A percentile compares a stretch with the other conserved stretches of the same genome.
Evolutionary conservation across 352 stramenopile genomes (phyloP).

Genomic region (Globisporangium splendens): DNA sequence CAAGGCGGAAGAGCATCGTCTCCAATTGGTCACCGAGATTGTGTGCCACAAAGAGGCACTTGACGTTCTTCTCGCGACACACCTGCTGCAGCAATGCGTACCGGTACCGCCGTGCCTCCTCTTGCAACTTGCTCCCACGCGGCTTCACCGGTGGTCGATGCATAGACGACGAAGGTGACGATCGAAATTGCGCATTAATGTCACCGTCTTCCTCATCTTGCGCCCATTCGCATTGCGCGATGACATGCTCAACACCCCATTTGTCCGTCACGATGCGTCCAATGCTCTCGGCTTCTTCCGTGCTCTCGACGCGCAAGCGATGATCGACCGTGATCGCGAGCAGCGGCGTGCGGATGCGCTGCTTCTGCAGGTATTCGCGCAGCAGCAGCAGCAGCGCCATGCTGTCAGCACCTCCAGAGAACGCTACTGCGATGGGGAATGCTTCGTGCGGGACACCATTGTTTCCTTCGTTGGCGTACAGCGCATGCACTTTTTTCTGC

Average conservation of each 20-base stretch:
- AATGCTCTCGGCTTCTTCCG: conserved; percentile 52
- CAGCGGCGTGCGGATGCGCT: conserved; percentile 51
- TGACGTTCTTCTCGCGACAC: conserved; percentile 47
- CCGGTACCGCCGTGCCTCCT: conserved; percentile 59
- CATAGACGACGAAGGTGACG: background rate
- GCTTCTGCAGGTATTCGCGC: conserved; percentile 47
- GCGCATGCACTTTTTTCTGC: conserved; percentile 30
- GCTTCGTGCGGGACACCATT: background rate
- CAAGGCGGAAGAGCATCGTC: conserved; percentile 77
- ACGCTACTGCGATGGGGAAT: conserved; percentile 65
- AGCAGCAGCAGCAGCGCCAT: conserved; percentile 80
- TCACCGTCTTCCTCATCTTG: conserved; percentile 7
- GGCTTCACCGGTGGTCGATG: conserved; percentile 23
- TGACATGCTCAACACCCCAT: conserved; percentile 52
- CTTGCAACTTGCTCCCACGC: conserved; percentile 71
- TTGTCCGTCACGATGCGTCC: conserved; percentile 32
- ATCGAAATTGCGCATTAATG: background rate
- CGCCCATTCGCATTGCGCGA: conserved; percentile 52
- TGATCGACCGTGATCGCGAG: conserved; percentile 83
- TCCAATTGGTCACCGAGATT: conserved; percentile 79
- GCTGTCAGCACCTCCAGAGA: conserved; percentile 78
- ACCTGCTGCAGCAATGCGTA: conserved; percentile 59
- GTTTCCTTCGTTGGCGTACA: conserved; percentile 24
- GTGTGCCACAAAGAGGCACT: conserved; percentile 76
- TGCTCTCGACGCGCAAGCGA: conserved; percentile 57